These are phyloP conservation scores for Cytospora chrysosperma DNA, from an alignment of 2,329 filamentous ascomycete genomes.

Conservation along the genomic window DNA sequence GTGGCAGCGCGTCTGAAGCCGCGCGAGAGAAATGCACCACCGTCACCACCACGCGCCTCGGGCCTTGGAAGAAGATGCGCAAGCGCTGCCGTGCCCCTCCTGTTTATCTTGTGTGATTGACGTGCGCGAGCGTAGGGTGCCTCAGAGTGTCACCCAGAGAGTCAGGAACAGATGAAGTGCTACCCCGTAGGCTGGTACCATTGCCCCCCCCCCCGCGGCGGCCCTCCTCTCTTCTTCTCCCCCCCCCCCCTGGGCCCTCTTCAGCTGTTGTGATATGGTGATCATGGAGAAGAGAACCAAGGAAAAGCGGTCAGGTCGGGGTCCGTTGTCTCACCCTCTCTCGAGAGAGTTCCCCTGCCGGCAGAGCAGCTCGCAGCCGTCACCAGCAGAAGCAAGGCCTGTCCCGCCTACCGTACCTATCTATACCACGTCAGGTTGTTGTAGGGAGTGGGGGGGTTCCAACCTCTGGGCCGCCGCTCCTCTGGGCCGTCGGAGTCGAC, in stretches of 20 bases:
- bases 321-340: conserved; percentile 13
- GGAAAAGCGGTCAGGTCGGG: conserved; percentile 18
- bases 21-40: not conserved
- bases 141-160: conserved; percentile 13
- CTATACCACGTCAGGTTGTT: not conserved
- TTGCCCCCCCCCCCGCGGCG: no score
- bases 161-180: conserved; percentile 18
- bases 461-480: not conserved
- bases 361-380: not conserved
- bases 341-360: not conserved
- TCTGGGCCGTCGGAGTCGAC: not conserved
- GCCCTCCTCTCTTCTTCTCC: no score
- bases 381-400: not conserved
- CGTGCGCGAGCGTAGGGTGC: not conserved
- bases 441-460: no score
- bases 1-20: not conserved
- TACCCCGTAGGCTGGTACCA: conserved; percentile 6
- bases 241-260: not conserved
- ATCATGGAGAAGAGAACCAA: conserved; percentile 15
- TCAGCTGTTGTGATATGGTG: conserved; percentile 18
- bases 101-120: not conserved
- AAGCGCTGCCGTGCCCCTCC: not conserved
- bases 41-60: not conserved
- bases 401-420: not conserved
- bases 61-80: not conserved